Conservation (phyloP, 169 alveolate genomes). For the Plasmodium ovale region DNA sequence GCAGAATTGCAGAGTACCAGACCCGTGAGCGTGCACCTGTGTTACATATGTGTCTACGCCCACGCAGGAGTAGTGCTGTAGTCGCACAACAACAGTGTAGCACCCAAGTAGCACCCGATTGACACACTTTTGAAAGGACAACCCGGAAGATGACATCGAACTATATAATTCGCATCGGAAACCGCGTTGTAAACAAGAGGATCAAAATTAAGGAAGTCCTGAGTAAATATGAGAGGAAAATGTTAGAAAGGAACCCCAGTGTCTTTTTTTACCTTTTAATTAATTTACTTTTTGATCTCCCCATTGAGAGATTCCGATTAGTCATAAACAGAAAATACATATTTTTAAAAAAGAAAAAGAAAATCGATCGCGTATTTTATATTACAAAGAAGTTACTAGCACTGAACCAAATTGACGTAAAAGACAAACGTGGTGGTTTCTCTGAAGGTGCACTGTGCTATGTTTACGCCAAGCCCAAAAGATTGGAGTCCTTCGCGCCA, state of each 20-base stretch:
- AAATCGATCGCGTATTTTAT: slow-evolving; percentile 14
- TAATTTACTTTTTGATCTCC: slow-evolving; percentile 42
- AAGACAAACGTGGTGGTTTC: slow-evolving; percentile 4
- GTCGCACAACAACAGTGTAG: background rate
- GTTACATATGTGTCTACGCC: too few species aligned
- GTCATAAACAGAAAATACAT: slow-evolving; percentile 62
- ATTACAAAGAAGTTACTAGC: slow-evolving; percentile 51
- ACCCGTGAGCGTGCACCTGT: too few species aligned
- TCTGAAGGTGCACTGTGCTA: background rate
- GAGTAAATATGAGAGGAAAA: slow-evolving; percentile 34
- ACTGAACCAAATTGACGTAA: slow-evolving; percentile 36
- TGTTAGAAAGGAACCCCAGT: slow-evolving; percentile 54
- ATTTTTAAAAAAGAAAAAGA: slow-evolving; percentile 49
- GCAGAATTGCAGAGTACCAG: too few species aligned
- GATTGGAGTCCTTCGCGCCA: too few species aligned
- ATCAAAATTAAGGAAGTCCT: slow-evolving; percentile 36
- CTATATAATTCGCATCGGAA: slow-evolving; percentile 68
- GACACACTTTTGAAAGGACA: background rate
- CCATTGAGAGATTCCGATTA: slow-evolving; percentile 62
- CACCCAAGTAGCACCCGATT: too few species aligned
- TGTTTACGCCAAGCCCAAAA: background rate
- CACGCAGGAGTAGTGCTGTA: too few species aligned
- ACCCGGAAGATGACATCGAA: slow-evolving; percentile 44
- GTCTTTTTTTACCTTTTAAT: slow-evolving; percentile 60
- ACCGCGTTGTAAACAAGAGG: slow-evolving; percentile 28